Evolutionary conservation across 2,329 filamentous ascomycete genomes (phyloP).

Genomic region (Talaromyces albobiverticillius): DNA sequence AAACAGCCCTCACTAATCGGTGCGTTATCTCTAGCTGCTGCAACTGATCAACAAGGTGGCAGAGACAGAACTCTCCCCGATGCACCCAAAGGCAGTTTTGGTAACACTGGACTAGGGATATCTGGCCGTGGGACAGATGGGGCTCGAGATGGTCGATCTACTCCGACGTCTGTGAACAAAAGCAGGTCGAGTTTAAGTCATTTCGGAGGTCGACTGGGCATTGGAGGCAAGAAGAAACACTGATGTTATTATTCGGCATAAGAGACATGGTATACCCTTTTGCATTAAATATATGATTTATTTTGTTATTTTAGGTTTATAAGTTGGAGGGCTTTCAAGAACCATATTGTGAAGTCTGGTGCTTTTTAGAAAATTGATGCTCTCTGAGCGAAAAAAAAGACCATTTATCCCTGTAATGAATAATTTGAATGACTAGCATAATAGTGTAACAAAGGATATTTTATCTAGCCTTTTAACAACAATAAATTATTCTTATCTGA

Average conservation of each 20-base stretch:
- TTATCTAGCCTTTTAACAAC: no score
- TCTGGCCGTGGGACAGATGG: constrained; percentile 49
- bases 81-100: constrained; percentile 25
- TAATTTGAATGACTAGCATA: no score
- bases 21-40: constrained; percentile 29
- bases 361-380: no score
- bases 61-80: constrained; percentile 36
- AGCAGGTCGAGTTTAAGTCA: constrained; percentile 64
- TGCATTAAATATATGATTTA: background rate
- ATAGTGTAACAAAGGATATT: no score
- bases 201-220: constrained; percentile 69
- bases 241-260: constrained; percentile 19
- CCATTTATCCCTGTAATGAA: no score
- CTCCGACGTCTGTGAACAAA: constrained; percentile 50
- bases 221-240: constrained; percentile 59
- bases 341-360: no score
- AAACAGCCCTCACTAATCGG: constrained; percentile 28
- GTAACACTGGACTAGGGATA: constrained; percentile 25
- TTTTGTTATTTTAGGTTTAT: background rate
- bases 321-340: background rate
- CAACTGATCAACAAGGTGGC: constrained; percentile 20
- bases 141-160: constrained; percentile 22
- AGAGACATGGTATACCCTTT: background rate
- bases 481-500: background rate
- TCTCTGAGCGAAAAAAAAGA: background rate